Evolutionary conservation across 345 rosid genomes (phyloP).

Genomic region (Euphorbia lathyris): DNA sequence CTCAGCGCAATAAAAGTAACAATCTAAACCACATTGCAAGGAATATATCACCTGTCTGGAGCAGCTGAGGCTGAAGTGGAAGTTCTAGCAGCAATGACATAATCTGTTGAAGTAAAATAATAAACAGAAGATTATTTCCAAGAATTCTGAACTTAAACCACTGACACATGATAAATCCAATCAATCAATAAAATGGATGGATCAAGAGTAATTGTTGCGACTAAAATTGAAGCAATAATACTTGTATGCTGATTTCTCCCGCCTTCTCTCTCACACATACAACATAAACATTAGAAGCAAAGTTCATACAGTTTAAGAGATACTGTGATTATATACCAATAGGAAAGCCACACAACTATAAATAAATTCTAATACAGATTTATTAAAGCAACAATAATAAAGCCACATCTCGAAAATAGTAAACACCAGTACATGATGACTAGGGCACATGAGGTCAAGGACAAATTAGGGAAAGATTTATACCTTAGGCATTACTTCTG

Average conservation of each 20-base stretch:
- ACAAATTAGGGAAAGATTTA: constrained; percentile 16
- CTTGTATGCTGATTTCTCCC: not conserved
- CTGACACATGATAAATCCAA: not conserved
- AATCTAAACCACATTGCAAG: constrained; percentile 2
- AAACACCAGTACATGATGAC: not conserved
- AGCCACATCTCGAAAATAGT: not conserved
- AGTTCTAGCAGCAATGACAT: constrained; percentile 80
- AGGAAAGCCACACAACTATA: not conserved
- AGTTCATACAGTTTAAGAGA: not conserved
- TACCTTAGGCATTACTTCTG: constrained; percentile 95
- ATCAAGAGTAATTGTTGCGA: not conserved
- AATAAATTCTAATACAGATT: not conserved
- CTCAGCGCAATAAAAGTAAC: not conserved
- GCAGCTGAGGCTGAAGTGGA: constrained; percentile 87
- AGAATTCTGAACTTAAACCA: not conserved
- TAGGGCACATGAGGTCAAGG: not conserved
- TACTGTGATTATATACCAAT: not conserved
- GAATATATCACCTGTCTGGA: constrained; percentile 71
- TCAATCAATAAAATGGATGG: not conserved
- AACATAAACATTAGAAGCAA: not conserved
- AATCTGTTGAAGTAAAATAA: constrained; percentile 43
- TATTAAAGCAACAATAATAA: not conserved
- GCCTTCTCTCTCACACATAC: not conserved
- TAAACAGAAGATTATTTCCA: not conserved
- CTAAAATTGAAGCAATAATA: not conserved